phyloP scores from a whole-genome alignment of 805 yeast genomes.

The Saturnispora quitensis region DNA sequence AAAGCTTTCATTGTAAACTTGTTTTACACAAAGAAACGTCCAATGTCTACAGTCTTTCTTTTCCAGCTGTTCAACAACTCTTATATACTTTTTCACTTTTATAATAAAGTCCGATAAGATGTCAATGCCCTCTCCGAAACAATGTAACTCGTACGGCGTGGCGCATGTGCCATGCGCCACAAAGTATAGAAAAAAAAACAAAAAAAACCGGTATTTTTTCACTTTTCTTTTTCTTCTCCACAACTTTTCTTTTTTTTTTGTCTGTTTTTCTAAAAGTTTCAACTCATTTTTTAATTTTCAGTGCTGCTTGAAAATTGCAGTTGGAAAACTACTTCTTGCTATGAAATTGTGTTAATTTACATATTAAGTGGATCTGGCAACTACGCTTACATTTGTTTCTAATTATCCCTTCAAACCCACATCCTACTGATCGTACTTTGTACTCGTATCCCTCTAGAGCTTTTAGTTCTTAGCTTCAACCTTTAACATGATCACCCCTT shows the following conservation, averaged over 20 bases:
- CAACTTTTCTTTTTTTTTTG: no score
- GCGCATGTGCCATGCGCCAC: not conserved
- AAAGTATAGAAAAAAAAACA: not conserved
- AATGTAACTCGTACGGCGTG: not conserved
- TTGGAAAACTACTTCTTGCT: not conserved
- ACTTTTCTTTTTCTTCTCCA: not conserved
- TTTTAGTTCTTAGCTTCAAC: not conserved
- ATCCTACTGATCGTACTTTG: not conserved
- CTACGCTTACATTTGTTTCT: not conserved
- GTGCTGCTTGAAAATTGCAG: not conserved
- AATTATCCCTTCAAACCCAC: no score
- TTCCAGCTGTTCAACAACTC: not conserved
- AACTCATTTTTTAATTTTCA: not conserved
- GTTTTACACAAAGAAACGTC: not conserved
- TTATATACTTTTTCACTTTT: not conserved
- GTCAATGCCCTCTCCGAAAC: not conserved
- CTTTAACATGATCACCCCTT: not conserved
- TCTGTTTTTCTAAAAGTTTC: no score
- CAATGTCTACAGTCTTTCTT: not conserved
- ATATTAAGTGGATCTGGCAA: not conserved
- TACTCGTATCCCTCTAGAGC: not conserved
- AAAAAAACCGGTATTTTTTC: not conserved
- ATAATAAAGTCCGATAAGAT: slow-evolving; percentile 1
- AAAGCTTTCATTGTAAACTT: not conserved
- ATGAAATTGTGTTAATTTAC: no score